Conservation (phyloP, 768 basidiomycete species). For the Rhodotorula kratochvilovae region DNA sequence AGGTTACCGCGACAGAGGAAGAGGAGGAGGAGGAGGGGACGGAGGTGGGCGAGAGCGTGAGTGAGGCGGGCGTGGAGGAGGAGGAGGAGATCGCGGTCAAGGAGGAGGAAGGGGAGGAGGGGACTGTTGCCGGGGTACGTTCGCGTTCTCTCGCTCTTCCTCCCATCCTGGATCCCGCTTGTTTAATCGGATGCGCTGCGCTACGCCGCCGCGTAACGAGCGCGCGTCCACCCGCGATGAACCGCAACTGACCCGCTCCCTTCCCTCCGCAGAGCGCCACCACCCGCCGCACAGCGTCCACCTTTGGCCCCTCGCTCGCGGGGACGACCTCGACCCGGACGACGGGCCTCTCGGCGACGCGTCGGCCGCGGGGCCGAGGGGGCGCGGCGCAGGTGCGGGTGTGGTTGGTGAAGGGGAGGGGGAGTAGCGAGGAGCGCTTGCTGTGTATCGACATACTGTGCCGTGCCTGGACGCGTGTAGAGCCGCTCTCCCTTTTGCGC, state of each 20-base stretch:
- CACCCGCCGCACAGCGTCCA: not conserved
- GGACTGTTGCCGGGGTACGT: not conserved
- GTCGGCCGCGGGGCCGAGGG: too few relatives aligned
- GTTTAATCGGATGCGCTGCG: too few relatives aligned
- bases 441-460: too few relatives aligned
- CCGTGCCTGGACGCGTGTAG: too few relatives aligned
- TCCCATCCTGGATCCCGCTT: too few relatives aligned
- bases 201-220: too few relatives aligned
- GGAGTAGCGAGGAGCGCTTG: too few relatives aligned
- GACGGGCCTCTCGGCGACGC: not conserved
- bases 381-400: too few relatives aligned
- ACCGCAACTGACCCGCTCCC: not conserved
- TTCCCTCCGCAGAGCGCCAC: not conserved
- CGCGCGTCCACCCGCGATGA: too few relatives aligned
- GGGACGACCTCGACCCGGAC: not conserved
- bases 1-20: not conserved
- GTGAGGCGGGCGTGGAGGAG: not conserved
- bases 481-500: too few relatives aligned
- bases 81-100: not conserved
- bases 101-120: not conserved
- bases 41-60: not conserved
- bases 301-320: slow-evolving; percentile 8
- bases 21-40: not conserved
- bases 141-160: not conserved
- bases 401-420: too few relatives aligned